Conservation (phyloP, 2,329 filamentous ascomycete genomes). For the Phialemoniopsis sp. region DNA sequence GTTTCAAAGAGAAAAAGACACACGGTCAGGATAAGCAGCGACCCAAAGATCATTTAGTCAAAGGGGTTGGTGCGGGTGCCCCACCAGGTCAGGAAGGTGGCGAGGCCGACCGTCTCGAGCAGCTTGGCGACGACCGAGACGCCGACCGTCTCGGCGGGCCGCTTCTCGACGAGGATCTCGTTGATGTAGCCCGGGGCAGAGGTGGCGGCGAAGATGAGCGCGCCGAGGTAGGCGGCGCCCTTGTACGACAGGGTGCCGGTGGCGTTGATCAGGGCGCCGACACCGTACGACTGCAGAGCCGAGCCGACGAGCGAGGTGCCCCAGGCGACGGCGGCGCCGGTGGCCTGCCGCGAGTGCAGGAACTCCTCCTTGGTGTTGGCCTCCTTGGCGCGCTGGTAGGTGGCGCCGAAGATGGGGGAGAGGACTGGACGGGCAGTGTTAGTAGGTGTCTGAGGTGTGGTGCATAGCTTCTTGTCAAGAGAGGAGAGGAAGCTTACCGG, state of each 20-base stretch:
- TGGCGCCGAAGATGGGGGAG: slow-evolving; percentile 85
- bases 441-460: background rate
- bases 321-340: slow-evolving; percentile 82
- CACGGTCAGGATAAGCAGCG: background rate
- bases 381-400: slow-evolving; percentile 86
- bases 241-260: slow-evolving; percentile 95
- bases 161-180: slow-evolving; percentile 87
- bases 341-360: slow-evolving; percentile 86
- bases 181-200: slow-evolving; percentile 82
- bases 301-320: slow-evolving; percentile 87
- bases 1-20: no score
- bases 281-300: slow-evolving; percentile 83
- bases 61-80: slow-evolving; percentile 93
- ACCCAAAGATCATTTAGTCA: slow-evolving; percentile 48
- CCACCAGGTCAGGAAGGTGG: slow-evolving; percentile 94
- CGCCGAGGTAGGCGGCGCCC: slow-evolving; percentile 90
- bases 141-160: slow-evolving; percentile 83
- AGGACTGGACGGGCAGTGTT: slow-evolving; percentile 48
- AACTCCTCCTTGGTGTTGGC: slow-evolving; percentile 97
- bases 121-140: slow-evolving; percentile 80
- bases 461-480: background rate
- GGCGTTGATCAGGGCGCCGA: slow-evolving; percentile 88
- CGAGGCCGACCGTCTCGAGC: slow-evolving; percentile 89
- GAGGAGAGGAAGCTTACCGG: slow-evolving; percentile 30
- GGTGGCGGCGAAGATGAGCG: slow-evolving; percentile 86